phyloP scores from a whole-genome alignment of 257 asterid genomes.

The Solanum sejunctum region DNA sequence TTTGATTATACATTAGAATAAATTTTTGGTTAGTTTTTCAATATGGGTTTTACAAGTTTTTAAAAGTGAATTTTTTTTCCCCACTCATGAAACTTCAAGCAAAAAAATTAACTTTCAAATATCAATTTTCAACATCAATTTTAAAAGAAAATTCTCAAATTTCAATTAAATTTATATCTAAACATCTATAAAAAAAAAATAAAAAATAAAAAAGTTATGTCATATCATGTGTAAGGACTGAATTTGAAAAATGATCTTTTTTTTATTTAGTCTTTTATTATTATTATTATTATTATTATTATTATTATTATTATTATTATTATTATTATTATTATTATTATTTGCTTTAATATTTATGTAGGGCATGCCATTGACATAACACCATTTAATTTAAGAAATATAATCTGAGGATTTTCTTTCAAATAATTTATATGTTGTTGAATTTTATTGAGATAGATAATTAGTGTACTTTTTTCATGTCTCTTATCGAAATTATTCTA shows the following conservation, averaged over 20 bases:
- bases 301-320: too few relatives aligned
- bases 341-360: background rate
- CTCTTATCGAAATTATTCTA: background rate
- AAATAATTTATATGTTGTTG: background rate
- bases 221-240: background rate
- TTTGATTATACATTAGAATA: background rate
- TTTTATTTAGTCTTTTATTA: background rate
- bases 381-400: constrained; percentile 11
- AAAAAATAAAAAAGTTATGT: background rate
- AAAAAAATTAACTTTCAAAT: too few relatives aligned
- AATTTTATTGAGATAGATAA: too few relatives aligned
- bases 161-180: background rate
- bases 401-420: background rate
- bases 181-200: background rate
- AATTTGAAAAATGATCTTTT: background rate
- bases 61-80: background rate
- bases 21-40: background rate
- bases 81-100: background rate
- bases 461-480: background rate
- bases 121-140: too few relatives aligned
- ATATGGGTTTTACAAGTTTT: too few relatives aligned
- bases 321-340: too few relatives aligned
- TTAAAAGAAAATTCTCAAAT: too few relatives aligned
- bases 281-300: background rate
- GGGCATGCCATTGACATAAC: constrained; percentile 12